Conservation (phyloP, 192 early-diverging fungal genomes). For the Entomortierella chlamydospora region DNA sequence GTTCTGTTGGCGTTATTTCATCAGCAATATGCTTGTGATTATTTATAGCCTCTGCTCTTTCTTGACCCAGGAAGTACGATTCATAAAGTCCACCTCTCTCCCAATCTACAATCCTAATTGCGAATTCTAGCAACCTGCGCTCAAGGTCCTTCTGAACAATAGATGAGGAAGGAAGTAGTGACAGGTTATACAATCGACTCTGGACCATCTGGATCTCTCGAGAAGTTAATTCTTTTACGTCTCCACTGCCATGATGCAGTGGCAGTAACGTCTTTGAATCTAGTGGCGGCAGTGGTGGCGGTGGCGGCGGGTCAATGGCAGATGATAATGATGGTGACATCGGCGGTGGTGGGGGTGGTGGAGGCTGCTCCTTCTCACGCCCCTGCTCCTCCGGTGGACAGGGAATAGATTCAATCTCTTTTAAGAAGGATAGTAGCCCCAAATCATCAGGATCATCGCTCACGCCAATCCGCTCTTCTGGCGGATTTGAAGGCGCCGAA, state of each 20-base stretch:
- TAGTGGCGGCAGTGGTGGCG: constrained; percentile 3
- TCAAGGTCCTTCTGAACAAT: constrained; percentile 32
- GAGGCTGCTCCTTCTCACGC: neutral
- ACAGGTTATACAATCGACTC: constrained; percentile 17
- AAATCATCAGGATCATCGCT: constrained; percentile 1
- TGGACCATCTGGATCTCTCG: constrained; percentile 13
- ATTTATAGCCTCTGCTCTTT: constrained; percentile 10
- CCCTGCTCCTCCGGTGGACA: constrained; percentile 5
- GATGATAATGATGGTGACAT: constrained; percentile 7
- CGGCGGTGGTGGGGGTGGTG: constrained; percentile 10
- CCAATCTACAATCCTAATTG: constrained; percentile 33
- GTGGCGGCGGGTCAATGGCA: neutral
- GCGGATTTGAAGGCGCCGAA: neutral
- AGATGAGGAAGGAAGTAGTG: constrained; percentile 11
- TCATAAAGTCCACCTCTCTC: constrained; percentile 28
- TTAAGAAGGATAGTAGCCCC: constrained; percentile 29
- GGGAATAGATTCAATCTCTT: constrained; percentile 37
- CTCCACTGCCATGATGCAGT: neutral
- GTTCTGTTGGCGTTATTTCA: neutral
- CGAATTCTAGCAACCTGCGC: constrained; percentile 34
- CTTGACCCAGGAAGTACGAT: constrained; percentile 29
- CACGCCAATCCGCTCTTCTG: too few species aligned
- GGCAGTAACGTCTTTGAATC: too few species aligned
- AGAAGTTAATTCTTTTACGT: neutral
- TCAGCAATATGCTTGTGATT: neutral